A percentile compares a stretch with the other conserved stretches of the same genome.
Evolutionary conservation across 306 rosid genomes (phyloP).

Genomic region (Heteromeles arbutifolia): DNA sequence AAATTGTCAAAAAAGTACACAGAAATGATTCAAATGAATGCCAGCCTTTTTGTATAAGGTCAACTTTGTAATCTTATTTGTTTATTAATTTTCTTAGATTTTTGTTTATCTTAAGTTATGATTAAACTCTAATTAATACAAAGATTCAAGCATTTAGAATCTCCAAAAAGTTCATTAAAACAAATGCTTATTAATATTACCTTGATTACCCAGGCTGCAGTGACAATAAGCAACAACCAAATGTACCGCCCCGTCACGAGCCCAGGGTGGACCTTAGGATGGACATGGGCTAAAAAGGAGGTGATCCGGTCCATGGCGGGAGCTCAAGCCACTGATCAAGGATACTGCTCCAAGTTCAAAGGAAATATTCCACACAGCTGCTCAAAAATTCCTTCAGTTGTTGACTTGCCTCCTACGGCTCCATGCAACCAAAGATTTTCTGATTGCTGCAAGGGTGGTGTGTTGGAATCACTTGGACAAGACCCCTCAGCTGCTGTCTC

Average conservation of each 20-base stretch:
- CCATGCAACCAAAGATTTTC: conserved; percentile 47
- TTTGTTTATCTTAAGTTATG: no score
- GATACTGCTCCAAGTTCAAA: conserved; percentile 73
- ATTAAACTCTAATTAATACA: no score
- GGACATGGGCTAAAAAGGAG: conserved; percentile 87
- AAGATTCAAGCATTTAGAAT: no score
- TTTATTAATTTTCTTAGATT: no score
- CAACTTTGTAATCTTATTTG: no score
- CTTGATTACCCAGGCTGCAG: conserved; percentile 42
- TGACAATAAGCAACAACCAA: conserved; percentile 65
- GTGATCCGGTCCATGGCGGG: conserved; percentile 72
- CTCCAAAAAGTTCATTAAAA: background rate
- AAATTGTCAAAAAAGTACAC: no score
- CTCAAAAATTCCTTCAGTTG: conserved; percentile 50
- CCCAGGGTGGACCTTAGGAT: conserved; percentile 72
- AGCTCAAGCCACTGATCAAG: conserved; percentile 82
- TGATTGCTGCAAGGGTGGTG: conserved; percentile 76
- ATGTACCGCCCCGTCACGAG: conserved; percentile 45
- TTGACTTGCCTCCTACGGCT: conserved; percentile 66
- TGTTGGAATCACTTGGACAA: conserved; percentile 55
- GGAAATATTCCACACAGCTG: conserved; percentile 62
- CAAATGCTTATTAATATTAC: background rate
- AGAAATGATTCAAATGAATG: no score
- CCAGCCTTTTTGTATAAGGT: no score
- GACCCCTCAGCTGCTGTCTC: conserved; percentile 49